These are phyloP conservation scores for bread wheat (Triticum aestivum) DNA, from an alignment of 176 grass and related monocot species.

Conservation along the genomic window DNA sequence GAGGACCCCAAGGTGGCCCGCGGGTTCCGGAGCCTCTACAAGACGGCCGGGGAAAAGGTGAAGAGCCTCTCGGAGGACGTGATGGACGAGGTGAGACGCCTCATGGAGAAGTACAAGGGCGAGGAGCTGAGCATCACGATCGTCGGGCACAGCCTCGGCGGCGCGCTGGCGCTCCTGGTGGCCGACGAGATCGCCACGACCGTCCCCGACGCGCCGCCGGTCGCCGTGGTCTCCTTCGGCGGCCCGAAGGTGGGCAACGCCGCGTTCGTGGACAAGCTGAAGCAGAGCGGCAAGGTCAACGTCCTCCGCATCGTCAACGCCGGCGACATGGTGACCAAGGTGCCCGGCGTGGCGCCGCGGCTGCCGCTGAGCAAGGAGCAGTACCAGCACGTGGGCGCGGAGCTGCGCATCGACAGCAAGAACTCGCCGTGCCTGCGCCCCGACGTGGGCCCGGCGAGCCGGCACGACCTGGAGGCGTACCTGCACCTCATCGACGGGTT, in stretches of 20 bases:
- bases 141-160: conserved; percentile 86
- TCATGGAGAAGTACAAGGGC: conserved; percentile 83
- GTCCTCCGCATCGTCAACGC: conserved; percentile 82
- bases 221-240: conserved; percentile 87
- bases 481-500: conserved; percentile 93
- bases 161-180: conserved; percentile 77
- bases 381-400: conserved; percentile 68
- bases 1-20: conserved; percentile 65
- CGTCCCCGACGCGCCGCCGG: conserved; percentile 56
- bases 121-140: conserved; percentile 92
- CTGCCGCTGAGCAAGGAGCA: conserved; percentile 42
- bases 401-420: conserved; percentile 68
- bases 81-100: conserved; percentile 63
- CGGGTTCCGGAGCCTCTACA: conserved; percentile 80
- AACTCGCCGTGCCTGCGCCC: conserved; percentile 78
- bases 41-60: conserved; percentile 56
- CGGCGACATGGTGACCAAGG: conserved; percentile 78
- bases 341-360: conserved; percentile 51
- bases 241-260: conserved; percentile 80
- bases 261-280: conserved; percentile 56
- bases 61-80: conserved; percentile 69
- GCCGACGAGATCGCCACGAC: conserved; percentile 67
- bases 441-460: conserved; percentile 59
- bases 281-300: conserved; percentile 47
- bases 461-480: conserved; percentile 93